Conservation (phyloP, 2,329 filamentous ascomycete genomes). For the Rhynchosporium secalis region DNA sequence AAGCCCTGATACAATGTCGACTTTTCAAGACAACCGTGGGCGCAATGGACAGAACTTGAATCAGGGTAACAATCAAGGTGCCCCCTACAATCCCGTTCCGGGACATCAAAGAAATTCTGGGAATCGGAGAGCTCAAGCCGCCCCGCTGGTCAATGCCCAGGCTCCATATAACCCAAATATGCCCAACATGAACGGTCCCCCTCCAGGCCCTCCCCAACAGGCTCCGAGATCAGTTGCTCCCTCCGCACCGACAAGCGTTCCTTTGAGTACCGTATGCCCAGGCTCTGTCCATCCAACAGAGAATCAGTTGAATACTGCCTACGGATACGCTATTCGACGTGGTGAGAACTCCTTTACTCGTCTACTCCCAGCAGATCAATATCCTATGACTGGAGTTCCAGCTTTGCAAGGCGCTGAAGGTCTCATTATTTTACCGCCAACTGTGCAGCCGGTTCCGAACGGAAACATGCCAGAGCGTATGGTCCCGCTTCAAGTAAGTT, state of each 20-base stretch:
- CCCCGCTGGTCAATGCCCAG: neutral
- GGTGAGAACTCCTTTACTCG: conserved; percentile 55
- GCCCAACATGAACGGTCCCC: neutral
- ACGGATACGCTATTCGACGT: conserved; percentile 55
- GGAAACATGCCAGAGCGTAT: conserved; percentile 21
- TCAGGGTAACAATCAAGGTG: too few species aligned
- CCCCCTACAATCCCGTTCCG: too few species aligned
- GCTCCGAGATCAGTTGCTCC: neutral
- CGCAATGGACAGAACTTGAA: neutral
- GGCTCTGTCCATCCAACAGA: conserved; percentile 29
- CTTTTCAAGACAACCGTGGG: conserved; percentile 19
- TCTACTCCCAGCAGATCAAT: conserved; percentile 56
- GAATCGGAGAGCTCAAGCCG: too few species aligned
- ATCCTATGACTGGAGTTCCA: conserved; percentile 46
- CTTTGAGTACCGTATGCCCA: conserved; percentile 29
- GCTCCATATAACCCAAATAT: neutral
- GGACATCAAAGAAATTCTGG: too few species aligned
- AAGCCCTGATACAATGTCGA: conserved; percentile 21
- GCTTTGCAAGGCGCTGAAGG: conserved; percentile 34
- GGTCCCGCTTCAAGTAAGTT: conserved; percentile 30
- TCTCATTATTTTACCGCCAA: conserved; percentile 36
- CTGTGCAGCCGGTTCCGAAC: conserved; percentile 25
- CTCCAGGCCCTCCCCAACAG: neutral
- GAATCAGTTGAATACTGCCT: conserved; percentile 37
- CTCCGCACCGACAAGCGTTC: conserved; percentile 13